A percentile compares a stretch with the other conserved stretches of the same genome.
phyloP scores from a whole-genome alignment of 768 basidiomycete genomes.

The Mycena chlorophos region DNA sequence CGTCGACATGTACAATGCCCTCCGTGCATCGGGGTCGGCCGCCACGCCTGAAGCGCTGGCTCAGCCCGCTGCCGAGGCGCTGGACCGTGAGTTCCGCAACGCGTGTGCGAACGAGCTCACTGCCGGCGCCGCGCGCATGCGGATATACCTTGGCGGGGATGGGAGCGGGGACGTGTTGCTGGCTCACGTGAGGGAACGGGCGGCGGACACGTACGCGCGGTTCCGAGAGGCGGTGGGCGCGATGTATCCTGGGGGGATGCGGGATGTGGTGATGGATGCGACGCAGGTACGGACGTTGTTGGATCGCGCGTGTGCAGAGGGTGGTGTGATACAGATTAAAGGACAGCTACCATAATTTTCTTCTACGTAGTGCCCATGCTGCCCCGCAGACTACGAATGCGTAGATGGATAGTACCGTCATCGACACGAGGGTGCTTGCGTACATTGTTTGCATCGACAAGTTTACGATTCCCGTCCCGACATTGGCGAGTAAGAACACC shows the following conservation, averaged over 20 bases:
- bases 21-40: conserved; percentile 13
- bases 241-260: conserved; percentile 42
- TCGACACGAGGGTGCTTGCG: conserved; percentile 50
- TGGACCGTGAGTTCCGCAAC: conserved; percentile 56
- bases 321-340: neutral
- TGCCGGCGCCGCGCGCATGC: conserved; percentile 56
- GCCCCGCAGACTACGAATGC: conserved; percentile 54
- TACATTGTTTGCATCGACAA: conserved; percentile 83
- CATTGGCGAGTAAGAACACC: conserved; percentile 84
- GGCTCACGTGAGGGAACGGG: conserved; percentile 70
- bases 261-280: conserved; percentile 28
- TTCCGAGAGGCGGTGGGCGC: conserved; percentile 67
- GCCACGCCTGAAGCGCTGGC: conserved; percentile 49
- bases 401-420: conserved; percentile 66
- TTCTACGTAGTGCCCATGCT: conserved; percentile 54
- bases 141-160: conserved; percentile 66
- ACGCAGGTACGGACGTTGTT: neutral
- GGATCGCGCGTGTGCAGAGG: neutral
- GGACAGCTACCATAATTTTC: conserved; percentile 22
- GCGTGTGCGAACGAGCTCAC: conserved; percentile 58
- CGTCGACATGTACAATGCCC: conserved; percentile 32
- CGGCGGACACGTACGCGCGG: conserved; percentile 71
- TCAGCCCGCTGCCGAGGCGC: conserved; percentile 46
- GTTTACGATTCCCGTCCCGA: conserved; percentile 84
- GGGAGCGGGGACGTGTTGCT: conserved; percentile 78